A percentile compares a stretch with the other conserved stretches of the same genome.
Evolutionary conservation across 257 asterid species (phyloP).

Genomic region (Solanum pinnatisectum): DNA sequence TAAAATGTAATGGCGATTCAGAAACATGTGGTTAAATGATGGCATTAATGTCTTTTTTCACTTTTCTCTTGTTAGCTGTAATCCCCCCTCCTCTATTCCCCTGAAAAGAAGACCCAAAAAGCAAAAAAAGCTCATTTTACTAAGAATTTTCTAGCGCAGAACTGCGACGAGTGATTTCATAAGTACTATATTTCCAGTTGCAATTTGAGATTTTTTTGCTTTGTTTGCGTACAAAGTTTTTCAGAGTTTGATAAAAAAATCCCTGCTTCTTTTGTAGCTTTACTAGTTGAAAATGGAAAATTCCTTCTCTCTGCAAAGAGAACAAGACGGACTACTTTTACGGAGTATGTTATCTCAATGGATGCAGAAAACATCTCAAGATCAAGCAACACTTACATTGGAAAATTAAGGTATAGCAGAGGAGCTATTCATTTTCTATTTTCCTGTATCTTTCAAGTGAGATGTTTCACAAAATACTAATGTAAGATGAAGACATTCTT

Average conservation of each 20-base stretch:
- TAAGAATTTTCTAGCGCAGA: not conserved
- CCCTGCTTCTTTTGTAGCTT: constrained; percentile 35
- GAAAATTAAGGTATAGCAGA: constrained; percentile 59
- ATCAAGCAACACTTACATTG: constrained; percentile 82
- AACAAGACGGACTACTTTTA: constrained; percentile 90
- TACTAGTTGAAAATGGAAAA: constrained; percentile 91
- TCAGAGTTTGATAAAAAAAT: not conserved
- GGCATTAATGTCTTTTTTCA: not conserved
- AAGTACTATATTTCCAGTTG: not conserved
- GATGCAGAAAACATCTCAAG: constrained; percentile 80
- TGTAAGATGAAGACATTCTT: not conserved
- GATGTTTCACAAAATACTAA: not conserved
- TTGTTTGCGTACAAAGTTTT: not conserved
- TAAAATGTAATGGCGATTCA: not conserved
- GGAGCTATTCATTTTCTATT: not conserved
- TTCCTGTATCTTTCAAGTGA: not conserved
- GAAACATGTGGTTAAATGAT: not conserved
- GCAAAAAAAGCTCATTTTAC: not conserved
- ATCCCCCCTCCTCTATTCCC: not conserved
- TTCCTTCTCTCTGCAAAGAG: constrained; percentile 97
- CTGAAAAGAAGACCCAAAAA: not conserved
- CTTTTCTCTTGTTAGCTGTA: not conserved
- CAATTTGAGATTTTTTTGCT: not conserved
- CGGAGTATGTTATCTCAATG: constrained; percentile 93
- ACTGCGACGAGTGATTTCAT: not conserved